Percentiles rank a stretch among this genome's conserved stretches.
These are phyloP conservation scores for Pseudonitzschia delicatissima DNA, from an alignment of 108 stramenopile species.

Conservation along the genomic window DNA sequence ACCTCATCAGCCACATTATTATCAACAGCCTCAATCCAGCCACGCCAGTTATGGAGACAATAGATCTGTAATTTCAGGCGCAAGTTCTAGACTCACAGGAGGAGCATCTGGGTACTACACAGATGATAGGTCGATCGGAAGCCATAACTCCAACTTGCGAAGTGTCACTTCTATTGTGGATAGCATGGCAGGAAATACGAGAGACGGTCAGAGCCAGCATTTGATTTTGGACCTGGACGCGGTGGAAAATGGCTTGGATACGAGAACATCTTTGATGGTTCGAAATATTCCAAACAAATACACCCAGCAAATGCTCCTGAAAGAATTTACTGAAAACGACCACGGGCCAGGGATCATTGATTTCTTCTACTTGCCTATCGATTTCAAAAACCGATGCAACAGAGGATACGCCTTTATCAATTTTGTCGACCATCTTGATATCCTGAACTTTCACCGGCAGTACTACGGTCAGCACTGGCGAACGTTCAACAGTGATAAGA, in stretches of 20 bases:
- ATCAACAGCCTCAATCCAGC: background rate
- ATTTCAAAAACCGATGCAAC: slow-evolving; percentile 99
- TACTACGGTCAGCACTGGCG: slow-evolving; percentile 95
- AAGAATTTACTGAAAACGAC: slow-evolving; percentile 87
- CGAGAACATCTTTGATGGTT: slow-evolving; percentile 97
- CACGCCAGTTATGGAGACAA: slow-evolving; percentile 1
- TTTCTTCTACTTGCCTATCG: slow-evolving; percentile 99
- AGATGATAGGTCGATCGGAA: slow-evolving; percentile 31
- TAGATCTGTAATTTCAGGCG: slow-evolving; percentile 9
- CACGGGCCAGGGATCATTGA: slow-evolving; percentile 93
- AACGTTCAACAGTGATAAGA: slow-evolving; percentile 97
- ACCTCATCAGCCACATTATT: slow-evolving; percentile 14
- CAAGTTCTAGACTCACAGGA: slow-evolving; percentile 23
- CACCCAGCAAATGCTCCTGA: slow-evolving; percentile 95
- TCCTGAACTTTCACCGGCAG: slow-evolving; percentile 82
- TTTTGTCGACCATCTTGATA: slow-evolving; percentile 89
- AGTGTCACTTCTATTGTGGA: slow-evolving; percentile 9
- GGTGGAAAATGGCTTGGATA: slow-evolving; percentile 78
- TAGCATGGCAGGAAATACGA: slow-evolving; percentile 15
- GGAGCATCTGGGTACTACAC: slow-evolving; percentile 28
- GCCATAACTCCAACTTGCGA: slow-evolving; percentile 15
- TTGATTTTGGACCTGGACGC: slow-evolving; percentile 60
- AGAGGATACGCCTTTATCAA: slow-evolving; percentile 99
- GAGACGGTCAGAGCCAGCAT: slow-evolving; percentile 35
- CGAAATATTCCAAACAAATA: slow-evolving; percentile 99